A percentile compares a stretch with the other conserved stretches of the same genome.
Evolutionary conservation across 306 rosid genomes (phyloP).

Genomic region (Prunus persica): Prunus_persica_NCBIv2 NC_034011.1:3467001-3467500

Average conservation of each 20-base stretch:
- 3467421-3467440: slow-evolving; percentile 54
- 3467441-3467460: neutral
- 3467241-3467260: slow-evolving; percentile 81
- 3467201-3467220: slow-evolving; percentile 42
- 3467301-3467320: neutral
- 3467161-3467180: slow-evolving; percentile 63
- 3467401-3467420: slow-evolving; percentile 85
- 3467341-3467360: slow-evolving; percentile 88
- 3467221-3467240: slow-evolving; percentile 75
- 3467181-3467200: slow-evolving; percentile 68
- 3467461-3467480: neutral
- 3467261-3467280: slow-evolving; percentile 32
- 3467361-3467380: slow-evolving; percentile 85
- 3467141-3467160: neutral
- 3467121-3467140: neutral
- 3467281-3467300: slow-evolving; percentile 3
- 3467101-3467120: no score
- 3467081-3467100: no score
- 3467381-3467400: slow-evolving; percentile 93
- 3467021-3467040: no score
- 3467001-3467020: no score
- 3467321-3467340: neutral
- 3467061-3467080: no score
- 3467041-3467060: neutral
- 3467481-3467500: neutral